Evolutionary conservation across 2,329 filamentous ascomycete species (phyloP).

Genomic region (Fusarium lateritium): DNA sequence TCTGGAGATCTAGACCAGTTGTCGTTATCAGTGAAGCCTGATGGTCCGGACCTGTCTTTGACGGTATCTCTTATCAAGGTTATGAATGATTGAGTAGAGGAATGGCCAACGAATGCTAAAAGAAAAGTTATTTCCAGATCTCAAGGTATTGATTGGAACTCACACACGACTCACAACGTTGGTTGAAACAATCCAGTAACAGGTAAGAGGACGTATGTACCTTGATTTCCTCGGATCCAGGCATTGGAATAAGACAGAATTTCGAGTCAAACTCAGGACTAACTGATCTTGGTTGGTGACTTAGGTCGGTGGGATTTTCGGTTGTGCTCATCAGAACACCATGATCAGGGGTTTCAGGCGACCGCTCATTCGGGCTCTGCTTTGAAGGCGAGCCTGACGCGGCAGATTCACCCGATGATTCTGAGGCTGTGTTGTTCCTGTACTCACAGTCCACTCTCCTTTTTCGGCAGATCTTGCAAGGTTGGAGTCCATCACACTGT

Average conservation of each 20-base stretch:
- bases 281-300: not conserved
- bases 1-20: constrained; percentile 71
- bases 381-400: constrained; percentile 1
- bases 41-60: constrained; percentile 66
- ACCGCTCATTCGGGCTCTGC: constrained; percentile 1
- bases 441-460: constrained; percentile 21
- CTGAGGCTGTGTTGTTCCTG: constrained; percentile 2
- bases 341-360: not conserved
- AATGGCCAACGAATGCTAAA: constrained; percentile 73
- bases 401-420: constrained; percentile 8
- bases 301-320: not conserved
- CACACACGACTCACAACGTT: constrained; percentile 63
- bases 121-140: constrained; percentile 27
- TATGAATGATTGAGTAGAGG: constrained; percentile 72
- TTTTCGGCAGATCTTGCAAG: constrained; percentile 72
- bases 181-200: constrained; percentile 71
- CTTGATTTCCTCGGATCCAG: constrained; percentile 68
- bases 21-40: constrained; percentile 71
- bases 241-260: not conserved
- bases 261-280: not conserved
- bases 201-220: constrained; percentile 70
- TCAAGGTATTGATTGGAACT: not conserved
- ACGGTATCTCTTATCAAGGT: constrained; percentile 74
- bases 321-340: not conserved
- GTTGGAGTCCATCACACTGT: constrained; percentile 71